A percentile compares a stretch with the other conserved stretches of the same genome.
phyloP scores from a whole-genome alignment of 495 filamentous ascomycete species.

The Lophiostoma macrostomum region DNA sequence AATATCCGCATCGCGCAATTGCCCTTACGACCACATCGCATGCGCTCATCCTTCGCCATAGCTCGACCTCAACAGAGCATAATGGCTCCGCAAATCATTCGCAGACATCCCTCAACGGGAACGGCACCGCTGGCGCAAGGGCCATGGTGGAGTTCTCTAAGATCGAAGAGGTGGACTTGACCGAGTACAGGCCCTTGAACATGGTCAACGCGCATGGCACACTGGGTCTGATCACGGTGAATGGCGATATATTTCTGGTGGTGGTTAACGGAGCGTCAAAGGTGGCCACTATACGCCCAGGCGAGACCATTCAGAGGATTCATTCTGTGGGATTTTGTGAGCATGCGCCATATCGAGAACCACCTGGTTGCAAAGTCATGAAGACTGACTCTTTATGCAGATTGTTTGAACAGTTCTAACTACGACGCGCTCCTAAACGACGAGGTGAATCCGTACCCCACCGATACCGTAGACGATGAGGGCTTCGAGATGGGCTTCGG shows the following conservation, averaged over 20 bases:
- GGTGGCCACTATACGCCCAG: conserved; percentile 79
- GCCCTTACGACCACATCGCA: conserved; percentile 74
- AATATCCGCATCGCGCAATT: conserved; percentile 81
- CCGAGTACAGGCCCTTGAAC: conserved; percentile 69
- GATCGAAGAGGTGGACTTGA: conserved; percentile 61
- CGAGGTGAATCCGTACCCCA: conserved; percentile 54
- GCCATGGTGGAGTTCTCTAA: conserved; percentile 86
- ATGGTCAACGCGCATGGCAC: conserved; percentile 80
- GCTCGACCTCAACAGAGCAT: conserved; percentile 51
- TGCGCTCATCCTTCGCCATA: conserved; percentile 79
- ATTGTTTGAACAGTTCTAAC: conserved; percentile 79
- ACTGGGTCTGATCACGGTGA: conserved; percentile 81
- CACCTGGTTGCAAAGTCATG: too few relatives aligned
- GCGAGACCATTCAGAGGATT: conserved; percentile 85
- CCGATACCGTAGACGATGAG: conserved; percentile 50
- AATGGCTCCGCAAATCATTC: conserved; percentile 24
- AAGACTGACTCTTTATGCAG: conserved; percentile 38
- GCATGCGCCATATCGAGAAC: too few relatives aligned
- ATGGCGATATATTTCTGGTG: conserved; percentile 84
- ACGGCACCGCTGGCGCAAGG: conserved; percentile 48
- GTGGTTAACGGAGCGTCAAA: conserved; percentile 75
- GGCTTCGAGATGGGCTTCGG: conserved; percentile 55
- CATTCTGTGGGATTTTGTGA: conserved; percentile 80
- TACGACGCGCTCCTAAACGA: conserved; percentile 72
- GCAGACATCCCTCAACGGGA: conserved; percentile 25